Base-by-base conservation (phyloP, 352 stramenopile genomes). In the Globisporangium cylindrosporum region DNA sequence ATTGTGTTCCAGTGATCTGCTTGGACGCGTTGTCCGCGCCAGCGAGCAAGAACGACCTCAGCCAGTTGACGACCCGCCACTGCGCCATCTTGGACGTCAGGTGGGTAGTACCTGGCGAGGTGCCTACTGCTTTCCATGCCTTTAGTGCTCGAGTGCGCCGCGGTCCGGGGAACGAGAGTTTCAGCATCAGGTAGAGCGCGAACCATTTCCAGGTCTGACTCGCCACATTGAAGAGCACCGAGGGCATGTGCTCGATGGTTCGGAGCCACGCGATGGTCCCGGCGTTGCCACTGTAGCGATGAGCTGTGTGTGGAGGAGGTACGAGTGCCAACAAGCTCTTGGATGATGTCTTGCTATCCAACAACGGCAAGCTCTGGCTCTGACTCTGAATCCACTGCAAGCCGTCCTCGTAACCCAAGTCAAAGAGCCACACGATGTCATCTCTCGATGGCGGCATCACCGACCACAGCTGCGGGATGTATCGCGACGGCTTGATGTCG, bases 401-500 rank as follows among this genome's bases (percentile, higher is more conserved):
- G 14, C 65, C 74, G 70, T 86, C 81, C 41, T 73, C 66, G 55
- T 89, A 85, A 3, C 82, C 82, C 38, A 90, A 57, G 1, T 82
- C 68, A 29, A 79, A 87, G 24, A 91, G 48, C 84, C 84, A 92
- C 41, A 66, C 54, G 64, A 92, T 76, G 43, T 86, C 78, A 1
- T 81, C 71, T 43, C 76, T 67, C 1, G 73, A 76, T 14, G 82
- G 80, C 54, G 80, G 82, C 51, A 86, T 88, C 64, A 90, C 69
- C 12, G 71, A 85, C 82, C 84, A 92, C 77, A 78, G 84, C 25
- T 80, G 61, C 12, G 82, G 82, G 27, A 92, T 75, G 58, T 90
- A 90, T 12, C 78, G 73, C 7, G 80, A 89, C 25, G 84, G 84
- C 10, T 78, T 77, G 64, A 92, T 90, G 70, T 92, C 80, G 48